Evolutionary conservation across 1,284 basidiomycete genomes (phyloP).

Genomic region (Trichosporon sp.): DNA sequence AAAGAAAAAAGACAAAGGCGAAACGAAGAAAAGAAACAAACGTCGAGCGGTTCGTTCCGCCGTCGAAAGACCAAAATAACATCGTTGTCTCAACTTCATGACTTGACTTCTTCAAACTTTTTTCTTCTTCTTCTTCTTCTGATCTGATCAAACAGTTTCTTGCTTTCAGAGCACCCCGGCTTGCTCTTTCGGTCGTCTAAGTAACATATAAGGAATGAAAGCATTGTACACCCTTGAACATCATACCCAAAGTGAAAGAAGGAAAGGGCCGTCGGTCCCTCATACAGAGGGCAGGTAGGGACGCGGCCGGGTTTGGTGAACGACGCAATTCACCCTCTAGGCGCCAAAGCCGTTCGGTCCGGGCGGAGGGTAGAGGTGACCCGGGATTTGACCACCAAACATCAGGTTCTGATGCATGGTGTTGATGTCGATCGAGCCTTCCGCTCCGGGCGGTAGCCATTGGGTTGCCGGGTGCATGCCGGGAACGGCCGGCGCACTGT

Average conservation of each 20-base stretch:
- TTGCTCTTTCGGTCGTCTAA: neutral
- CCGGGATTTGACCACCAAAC: neutral
- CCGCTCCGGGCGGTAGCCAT: neutral
- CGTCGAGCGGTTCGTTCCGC: neutral
- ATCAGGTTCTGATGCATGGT: constrained; percentile 1
- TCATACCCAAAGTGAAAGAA: neutral
- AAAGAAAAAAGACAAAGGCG: neutral
- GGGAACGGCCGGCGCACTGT: neutral
- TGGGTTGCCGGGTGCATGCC: neutral
- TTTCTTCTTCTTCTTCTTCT: neutral
- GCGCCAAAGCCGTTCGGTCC: neutral
- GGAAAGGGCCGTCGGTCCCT: neutral
- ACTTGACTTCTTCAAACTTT: neutral
- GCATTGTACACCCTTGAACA: constrained; percentile 3
- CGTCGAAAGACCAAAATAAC: neutral
- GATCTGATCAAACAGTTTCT: neutral
- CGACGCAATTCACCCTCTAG: no score
- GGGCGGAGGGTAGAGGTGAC: neutral
- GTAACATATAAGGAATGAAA: neutral
- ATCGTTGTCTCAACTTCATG: neutral
- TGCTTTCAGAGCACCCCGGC: neutral
- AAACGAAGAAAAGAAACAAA: neutral
- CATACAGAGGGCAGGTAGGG: neutral
- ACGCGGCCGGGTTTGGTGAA: no score
- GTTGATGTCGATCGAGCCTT: constrained; percentile 1